Evolutionary conservation across 2,329 filamentous ascomycete species (phyloP), one percentile per base, ranked within the genome.

Genomic region (Massarina eburnea): DNA sequence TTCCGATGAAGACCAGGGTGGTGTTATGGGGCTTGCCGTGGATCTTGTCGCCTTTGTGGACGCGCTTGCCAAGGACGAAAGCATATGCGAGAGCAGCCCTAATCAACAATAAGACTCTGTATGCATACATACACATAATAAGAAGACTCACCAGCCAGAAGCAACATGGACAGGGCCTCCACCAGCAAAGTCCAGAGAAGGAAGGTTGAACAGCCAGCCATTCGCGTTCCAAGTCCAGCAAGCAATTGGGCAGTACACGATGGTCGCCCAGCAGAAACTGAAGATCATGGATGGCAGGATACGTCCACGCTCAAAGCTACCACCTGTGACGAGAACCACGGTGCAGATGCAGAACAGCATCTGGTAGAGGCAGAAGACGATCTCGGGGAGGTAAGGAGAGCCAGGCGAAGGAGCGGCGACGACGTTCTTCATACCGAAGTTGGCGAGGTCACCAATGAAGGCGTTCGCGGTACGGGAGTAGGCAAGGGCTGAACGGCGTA

Each of bases 141-240:
- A 73, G 26, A 14, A 8, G 10, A 43, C 42, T 39, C 26, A 49
- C 71, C 80, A 85, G 2, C 83, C 82, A 1, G 75, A 80, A 2
- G 82, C 77, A 43, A 86, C 82, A 57, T 86, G 82, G 2, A 86
- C 83, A 3, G 82, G 83, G 1, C 83, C 82, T 10, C 79, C 80
- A 41, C 82, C 81, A 12, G 81, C 81, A 43, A 82, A 84, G 59
- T 85, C 82, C 49, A 81, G 74, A 0, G 78, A 75, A 1, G 79
- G 78, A 2, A 85, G 75, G 18, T 83, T 80, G 65, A 73, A 84
- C 0, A 86, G 70, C 83, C 83, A 86, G 9, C 83, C 83, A 41
- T 78, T 80, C n/a, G 76, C 59, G 57, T 86, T 86, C 83, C 83
- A 86, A 3, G 81, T 83, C 82, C 82, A 85, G 68, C 78, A 83